Conservation (phyloP, 352 stramenopile species). For the Thraustochytrium striatum region DNA sequence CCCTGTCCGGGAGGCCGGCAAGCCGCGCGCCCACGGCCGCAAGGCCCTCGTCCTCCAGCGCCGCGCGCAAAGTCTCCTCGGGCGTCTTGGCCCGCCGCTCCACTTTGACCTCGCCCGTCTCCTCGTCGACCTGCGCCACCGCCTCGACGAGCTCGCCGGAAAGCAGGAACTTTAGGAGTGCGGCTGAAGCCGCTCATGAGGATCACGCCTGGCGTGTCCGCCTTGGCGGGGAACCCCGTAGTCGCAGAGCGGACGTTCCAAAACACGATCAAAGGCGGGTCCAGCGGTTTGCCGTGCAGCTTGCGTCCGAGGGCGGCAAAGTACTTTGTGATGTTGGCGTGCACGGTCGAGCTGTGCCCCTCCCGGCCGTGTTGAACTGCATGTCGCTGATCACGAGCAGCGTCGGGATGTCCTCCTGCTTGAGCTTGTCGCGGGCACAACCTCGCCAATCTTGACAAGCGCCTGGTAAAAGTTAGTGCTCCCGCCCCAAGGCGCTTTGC, state of each 20-base stretch:
- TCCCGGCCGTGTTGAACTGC: slow-evolving; percentile 65
- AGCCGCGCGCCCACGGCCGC: no score
- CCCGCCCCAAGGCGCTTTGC: slow-evolving; percentile 54
- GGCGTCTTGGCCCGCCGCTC: no score
- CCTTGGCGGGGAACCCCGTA: slow-evolving; percentile 13
- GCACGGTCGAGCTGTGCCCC: slow-evolving; percentile 20
- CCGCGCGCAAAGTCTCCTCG: no score
- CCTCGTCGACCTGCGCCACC: neutral
- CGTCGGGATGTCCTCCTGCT: slow-evolving; percentile 60
- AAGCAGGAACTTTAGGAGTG: slow-evolving; percentile 52
- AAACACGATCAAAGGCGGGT: slow-evolving; percentile 64
- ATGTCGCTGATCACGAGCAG: slow-evolving; percentile 76
- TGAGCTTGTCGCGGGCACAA: slow-evolving; percentile 51
- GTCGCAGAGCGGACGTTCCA: slow-evolving; percentile 63
- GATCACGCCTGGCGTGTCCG: neutral
- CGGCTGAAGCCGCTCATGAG: slow-evolving; percentile 49
- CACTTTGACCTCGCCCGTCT: neutral
- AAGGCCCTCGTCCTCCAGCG: no score
- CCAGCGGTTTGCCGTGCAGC: slow-evolving; percentile 49
- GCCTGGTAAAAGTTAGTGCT: neutral
- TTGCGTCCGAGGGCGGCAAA: neutral
- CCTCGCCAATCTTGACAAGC: neutral
- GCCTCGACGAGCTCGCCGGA: slow-evolving; percentile 1
- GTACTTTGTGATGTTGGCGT: neutral
- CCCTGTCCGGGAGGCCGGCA: no score